These are phyloP conservation scores for Heliocybe sulcata DNA, from an alignment of 1,284 basidiomycete species.

Conservation along the genomic window DNA sequence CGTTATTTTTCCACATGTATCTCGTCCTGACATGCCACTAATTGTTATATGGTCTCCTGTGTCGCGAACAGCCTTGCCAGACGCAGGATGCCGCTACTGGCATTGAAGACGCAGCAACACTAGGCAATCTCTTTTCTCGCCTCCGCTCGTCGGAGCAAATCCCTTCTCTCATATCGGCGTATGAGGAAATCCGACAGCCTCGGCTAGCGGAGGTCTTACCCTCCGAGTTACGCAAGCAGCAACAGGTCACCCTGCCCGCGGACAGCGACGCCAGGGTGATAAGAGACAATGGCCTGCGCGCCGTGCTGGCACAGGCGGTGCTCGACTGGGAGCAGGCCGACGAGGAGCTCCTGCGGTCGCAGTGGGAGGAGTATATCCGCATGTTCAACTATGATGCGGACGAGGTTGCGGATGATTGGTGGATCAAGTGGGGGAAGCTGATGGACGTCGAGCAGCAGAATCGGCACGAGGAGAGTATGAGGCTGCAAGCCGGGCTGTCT, in stretches of 20 bases:
- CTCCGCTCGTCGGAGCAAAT: slow-evolving; percentile 14
- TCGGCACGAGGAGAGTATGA: neutral
- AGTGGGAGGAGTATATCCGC: slow-evolving; percentile 12
- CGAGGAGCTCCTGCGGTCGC: slow-evolving; percentile 10
- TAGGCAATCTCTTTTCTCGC: slow-evolving; percentile 19
- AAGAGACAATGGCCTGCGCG: slow-evolving; percentile 10
- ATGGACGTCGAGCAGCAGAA: neutral
- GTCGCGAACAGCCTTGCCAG: slow-evolving; percentile 15
- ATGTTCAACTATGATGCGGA: slow-evolving; percentile 11
- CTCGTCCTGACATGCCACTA: neutral
- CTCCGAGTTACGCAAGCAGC: slow-evolving; percentile 11
- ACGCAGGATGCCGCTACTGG: slow-evolving; percentile 17
- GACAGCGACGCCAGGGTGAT: slow-evolving; percentile 11
- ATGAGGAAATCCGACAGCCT: slow-evolving; percentile 18
- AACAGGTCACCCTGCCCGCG: slow-evolving; percentile 9
- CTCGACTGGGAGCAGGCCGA: slow-evolving; percentile 7
- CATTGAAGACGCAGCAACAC: slow-evolving; percentile 21
- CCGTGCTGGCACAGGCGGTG: neutral
- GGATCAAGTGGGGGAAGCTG: slow-evolving; percentile 3
- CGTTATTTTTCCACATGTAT: neutral
- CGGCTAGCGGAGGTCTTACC: slow-evolving; percentile 11
- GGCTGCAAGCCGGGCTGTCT: neutral
- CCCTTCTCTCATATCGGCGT: slow-evolving; percentile 16
- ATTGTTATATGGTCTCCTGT: neutral
- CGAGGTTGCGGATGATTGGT: slow-evolving; percentile 11